Conservation (phyloP, 2,329 filamentous ascomycete genomes). For the Westerdykella aurantiaca region DNA sequence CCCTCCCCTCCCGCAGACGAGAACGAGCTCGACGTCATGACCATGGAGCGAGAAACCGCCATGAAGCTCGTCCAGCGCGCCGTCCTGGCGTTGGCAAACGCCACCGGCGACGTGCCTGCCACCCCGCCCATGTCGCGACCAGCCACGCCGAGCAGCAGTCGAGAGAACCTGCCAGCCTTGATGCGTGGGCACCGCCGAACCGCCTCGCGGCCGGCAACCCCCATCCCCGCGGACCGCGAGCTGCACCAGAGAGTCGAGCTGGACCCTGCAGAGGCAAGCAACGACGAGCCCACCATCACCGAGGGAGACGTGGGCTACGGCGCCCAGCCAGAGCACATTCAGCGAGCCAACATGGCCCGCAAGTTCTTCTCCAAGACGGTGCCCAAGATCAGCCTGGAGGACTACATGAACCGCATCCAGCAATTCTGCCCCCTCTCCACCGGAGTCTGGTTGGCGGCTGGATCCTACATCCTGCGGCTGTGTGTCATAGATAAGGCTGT, state of each 20-base stretch:
- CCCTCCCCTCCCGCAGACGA: slow-evolving; percentile 37
- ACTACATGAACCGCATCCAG: slow-evolving; percentile 83
- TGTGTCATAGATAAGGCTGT: slow-evolving; percentile 68
- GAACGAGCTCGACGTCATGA: slow-evolving; percentile 61
- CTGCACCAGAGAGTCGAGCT: slow-evolving; percentile 37
- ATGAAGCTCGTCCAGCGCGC: slow-evolving; percentile 69
- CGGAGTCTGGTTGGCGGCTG: slow-evolving; percentile 85
- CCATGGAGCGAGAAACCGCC: slow-evolving; percentile 65
- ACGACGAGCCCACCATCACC: slow-evolving; percentile 44
- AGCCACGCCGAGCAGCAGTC: slow-evolving; percentile 46
- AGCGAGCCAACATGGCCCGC: slow-evolving; percentile 79
- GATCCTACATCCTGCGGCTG: slow-evolving; percentile 78
- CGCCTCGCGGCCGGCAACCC: slow-evolving; percentile 35
- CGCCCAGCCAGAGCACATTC: slow-evolving; percentile 66
- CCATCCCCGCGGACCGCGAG: slow-evolving; percentile 38
- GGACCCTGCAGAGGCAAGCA: slow-evolving; percentile 47
- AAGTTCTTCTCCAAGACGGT: slow-evolving; percentile 90
- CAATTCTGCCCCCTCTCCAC: slow-evolving; percentile 90
- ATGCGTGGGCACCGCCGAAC: slow-evolving; percentile 28
- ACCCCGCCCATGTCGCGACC: slow-evolving; percentile 65
- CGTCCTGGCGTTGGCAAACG: slow-evolving; percentile 56
- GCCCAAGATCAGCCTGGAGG: slow-evolving; percentile 73
- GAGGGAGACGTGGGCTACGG: slow-evolving; percentile 51
- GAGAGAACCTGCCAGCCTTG: slow-evolving; percentile 20
- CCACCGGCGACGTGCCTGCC: slow-evolving; percentile 72